Base-by-base conservation (phyloP, 768 basidiomycete genomes). In the Sutorius australiensis region DNA sequence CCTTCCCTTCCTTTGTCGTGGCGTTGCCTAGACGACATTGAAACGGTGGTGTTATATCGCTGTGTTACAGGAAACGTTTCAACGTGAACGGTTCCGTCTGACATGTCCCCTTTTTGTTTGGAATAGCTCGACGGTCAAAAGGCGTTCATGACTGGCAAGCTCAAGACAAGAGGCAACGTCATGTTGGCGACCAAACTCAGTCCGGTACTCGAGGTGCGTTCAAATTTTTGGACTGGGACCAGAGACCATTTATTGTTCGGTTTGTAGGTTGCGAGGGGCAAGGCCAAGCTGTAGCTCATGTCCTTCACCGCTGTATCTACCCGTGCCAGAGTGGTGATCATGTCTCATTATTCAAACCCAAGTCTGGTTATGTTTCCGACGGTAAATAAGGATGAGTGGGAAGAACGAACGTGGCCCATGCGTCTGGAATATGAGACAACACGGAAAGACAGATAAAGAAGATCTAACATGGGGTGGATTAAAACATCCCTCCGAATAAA, bases 111-210 rank as follows among this genome's bases (percentile, higher is more conserved):
- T 21, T 32, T 17, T 32, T 32, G 36, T 16, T 42, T 45, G 28
- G 8, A 28, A 32, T 56, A 92, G 87, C 75, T 88, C 41, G 92
- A 89, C 61, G 93, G 91, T 17, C 94, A 97, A 72, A 94, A 93
- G 67, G 93, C 93, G 19, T 97, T 94, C 76, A 92, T 98, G 89
- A 90, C 89, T 7, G 94, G 94, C 28, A 89, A 90, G 66, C 81
- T 97, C 46, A 95, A 95, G 81, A 87, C 89, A 14, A 87, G 81
- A 68, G 92, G 92, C 50, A 94, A 93, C 73, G 84, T 94, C 71
- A 93, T 95, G 91, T 80, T 95, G 56, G 92, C 89, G 1, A 95
- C 92, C 24, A 98, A 95, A 71, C 87, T 97, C 33, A 87, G 88
- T 59, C 76, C 74, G 10, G 80, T 98, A 13, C 79, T 98, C 46